Evolutionary conservation across 345 rosid genomes (phyloP).

Genomic region (Pelargonium nanum): DNA sequence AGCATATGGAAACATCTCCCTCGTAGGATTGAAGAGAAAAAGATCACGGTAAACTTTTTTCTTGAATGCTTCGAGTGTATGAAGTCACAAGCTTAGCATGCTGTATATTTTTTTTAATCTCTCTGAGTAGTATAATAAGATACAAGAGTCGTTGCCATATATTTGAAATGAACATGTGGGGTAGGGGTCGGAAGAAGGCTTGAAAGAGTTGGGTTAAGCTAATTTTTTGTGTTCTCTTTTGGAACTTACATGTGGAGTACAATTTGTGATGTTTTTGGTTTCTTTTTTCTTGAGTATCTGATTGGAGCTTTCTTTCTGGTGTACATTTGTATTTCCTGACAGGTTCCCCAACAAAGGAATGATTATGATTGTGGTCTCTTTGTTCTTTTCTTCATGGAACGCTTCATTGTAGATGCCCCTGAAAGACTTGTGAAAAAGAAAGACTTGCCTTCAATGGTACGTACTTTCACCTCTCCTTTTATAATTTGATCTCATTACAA

Average conservation of each 20-base stretch:
- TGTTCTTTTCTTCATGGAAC: slow-evolving; percentile 77
- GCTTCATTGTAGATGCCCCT: slow-evolving; percentile 72
- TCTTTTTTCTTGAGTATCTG: background rate
- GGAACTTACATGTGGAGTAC: background rate
- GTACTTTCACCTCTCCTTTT: background rate
- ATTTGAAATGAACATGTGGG: background rate
- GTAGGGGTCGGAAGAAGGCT: background rate
- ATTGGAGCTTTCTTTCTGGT: background rate
- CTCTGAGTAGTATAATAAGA: background rate
- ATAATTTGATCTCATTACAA: too few species aligned
- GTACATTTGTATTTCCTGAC: slow-evolving; percentile 7
- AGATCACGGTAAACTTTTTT: slow-evolving; percentile 30
- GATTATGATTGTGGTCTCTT: slow-evolving; percentile 92
- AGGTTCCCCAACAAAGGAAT: slow-evolving; percentile 95
- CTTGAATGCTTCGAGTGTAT: background rate
- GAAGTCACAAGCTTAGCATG: background rate
- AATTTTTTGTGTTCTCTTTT: background rate
- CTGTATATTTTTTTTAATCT: background rate
- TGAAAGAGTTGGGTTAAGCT: background rate
- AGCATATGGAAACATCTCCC: slow-evolving; percentile 55
- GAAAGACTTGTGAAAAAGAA: slow-evolving; percentile 58
- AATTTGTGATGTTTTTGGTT: slow-evolving; percentile 3
- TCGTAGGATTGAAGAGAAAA: slow-evolving; percentile 38
- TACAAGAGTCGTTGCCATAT: background rate
- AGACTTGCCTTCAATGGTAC: slow-evolving; percentile 63